phyloP scores from a whole-genome alignment of 2,329 filamentous ascomycete genomes.

The Cladophialophora carrionii region DNA sequence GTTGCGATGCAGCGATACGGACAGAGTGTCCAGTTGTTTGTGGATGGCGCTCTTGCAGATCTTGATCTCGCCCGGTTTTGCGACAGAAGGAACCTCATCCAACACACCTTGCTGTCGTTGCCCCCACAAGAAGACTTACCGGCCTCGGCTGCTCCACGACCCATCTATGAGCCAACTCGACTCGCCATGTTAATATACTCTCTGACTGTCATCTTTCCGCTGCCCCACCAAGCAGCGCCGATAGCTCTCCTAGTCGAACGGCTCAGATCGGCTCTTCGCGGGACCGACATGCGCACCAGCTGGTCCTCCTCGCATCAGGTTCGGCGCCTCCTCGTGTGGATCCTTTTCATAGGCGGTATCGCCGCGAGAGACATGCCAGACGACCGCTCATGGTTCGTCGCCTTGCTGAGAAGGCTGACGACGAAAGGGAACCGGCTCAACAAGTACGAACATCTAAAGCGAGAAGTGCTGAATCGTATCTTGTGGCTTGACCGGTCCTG shows the following conservation, averaged over 20 bases:
- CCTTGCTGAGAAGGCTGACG: slow-evolving; percentile 10
- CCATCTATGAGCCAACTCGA: slow-evolving; percentile 19
- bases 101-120: slow-evolving; percentile 14
- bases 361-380: slow-evolving; percentile 14
- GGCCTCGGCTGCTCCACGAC: background rate
- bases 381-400: slow-evolving; percentile 18
- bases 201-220: slow-evolving; percentile 18
- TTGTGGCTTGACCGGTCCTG: slow-evolving; percentile 20
- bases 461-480: slow-evolving; percentile 11
- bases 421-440: background rate
- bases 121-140: slow-evolving; percentile 5
- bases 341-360: slow-evolving; percentile 10
- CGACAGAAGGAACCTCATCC: slow-evolving; percentile 20
- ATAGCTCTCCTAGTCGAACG: background rate
- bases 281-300: slow-evolving; percentile 15
- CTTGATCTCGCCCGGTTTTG: slow-evolving; percentile 15
- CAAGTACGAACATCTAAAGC: slow-evolving; percentile 18
- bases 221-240: slow-evolving; percentile 9
- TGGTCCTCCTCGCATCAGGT: slow-evolving; percentile 15
- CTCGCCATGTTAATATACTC: slow-evolving; percentile 18
- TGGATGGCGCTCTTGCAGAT: slow-evolving; percentile 16
- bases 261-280: slow-evolving; percentile 15
- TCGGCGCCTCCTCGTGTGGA: slow-evolving; percentile 14
- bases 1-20: slow-evolving; percentile 20
- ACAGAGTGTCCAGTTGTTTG: slow-evolving; percentile 5